Evolutionary conservation across 2,329 filamentous ascomycete genomes (phyloP), one percentile per base, ranked within the genome.

Genomic region (Drechslerella dactyloides): DNA sequence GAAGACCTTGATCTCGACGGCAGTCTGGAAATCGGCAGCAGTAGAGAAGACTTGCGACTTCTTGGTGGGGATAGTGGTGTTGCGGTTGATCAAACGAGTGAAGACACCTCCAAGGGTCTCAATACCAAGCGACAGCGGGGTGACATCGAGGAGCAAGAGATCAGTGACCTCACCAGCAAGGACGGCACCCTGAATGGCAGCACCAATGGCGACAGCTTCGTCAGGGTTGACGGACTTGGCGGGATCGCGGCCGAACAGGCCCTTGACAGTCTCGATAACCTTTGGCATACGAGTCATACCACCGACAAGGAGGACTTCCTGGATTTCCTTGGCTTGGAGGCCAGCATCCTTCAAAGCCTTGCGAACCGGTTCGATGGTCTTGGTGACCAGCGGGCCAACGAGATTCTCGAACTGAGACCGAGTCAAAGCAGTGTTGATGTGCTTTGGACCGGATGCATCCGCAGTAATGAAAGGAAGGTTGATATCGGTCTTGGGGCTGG

Each of bases 221-320:
- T 97, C 93, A 72, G 93, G 93, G 87, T 97, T 97, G 81, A 97
- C 93, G 56, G 93, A 96, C 87, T 97, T 97, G 82, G 93, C 91
- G 75, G 93, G 92, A 65, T 97, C 93, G 80, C 93, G 93, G 76
- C 93, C 93, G 82, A 97, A 97, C 81, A 97, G 93, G 84, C 84
- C 87, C 89, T 96, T 96, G 81, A 97, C 93, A 50, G 92, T 94
- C 84, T 97, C 92, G 74, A 87, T 85, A 76, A 97, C 93, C 89
- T 97, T 97, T 81, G 93, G 93, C 93, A 97, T 97, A 84, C 93
- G 93, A 78, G 93, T 97, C 93, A 97, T 97, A 83, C 93, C 93
- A 88, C 93, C 93, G 63, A 97, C 93, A 48, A 97, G 89, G 81
- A 97, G 96, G 77, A 97, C 91, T 80, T 97, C 93, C 83, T 97